Base-by-base conservation (phyloP, 352 stramenopile genomes). In the Globisporangium paddicum region DNA sequence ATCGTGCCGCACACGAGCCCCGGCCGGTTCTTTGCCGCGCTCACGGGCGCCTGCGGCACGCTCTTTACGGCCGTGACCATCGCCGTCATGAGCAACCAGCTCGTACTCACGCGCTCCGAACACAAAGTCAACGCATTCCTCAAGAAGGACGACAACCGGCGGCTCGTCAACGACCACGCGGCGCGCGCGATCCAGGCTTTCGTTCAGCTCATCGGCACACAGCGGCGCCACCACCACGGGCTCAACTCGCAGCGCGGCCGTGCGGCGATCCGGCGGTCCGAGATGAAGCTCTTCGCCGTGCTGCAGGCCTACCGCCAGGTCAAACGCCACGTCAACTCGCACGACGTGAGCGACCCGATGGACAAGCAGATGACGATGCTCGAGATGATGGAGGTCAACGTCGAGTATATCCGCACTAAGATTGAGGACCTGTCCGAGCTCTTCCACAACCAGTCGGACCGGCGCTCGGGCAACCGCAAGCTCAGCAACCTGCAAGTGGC, bases 291-390 rank as follows among this genome's bases (percentile, higher is more conserved):
- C 44, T 92, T 78, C 58, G 67, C 72, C 32, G 75, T 82, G 50
- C 42, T 92, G 46, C 56, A 71, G 13, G 68, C 62, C 19, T 92
- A 89, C 38, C 74, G 82, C 5, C 69, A 79, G 23, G 68, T 74
- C 49, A 87, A 89, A 66, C 68, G 77, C 21, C 71, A 63, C 42
- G 71, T 89, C n/a, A 72, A 81, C 40, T 84, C 74, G 28, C 69
- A 88, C 40, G 82, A 90, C 56, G 66, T 85, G 47, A 87, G 72
- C 45, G 82, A 92, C 52, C 74, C 79, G 42, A 86, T 89, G 68
- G 82, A 92, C 71, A 83, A 82, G 58, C 80, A 92, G 58, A 85
- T 92, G 79, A 89, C 78, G 23, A 88, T 92, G 80, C 72, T 92
- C 23, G 82, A 92, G 65, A 90, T 88, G 79, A 88, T 92, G 79